Evolutionary conservation across 345 rosid genomes (phyloP).

Genomic region (Pugionium dolabratum): DNA sequence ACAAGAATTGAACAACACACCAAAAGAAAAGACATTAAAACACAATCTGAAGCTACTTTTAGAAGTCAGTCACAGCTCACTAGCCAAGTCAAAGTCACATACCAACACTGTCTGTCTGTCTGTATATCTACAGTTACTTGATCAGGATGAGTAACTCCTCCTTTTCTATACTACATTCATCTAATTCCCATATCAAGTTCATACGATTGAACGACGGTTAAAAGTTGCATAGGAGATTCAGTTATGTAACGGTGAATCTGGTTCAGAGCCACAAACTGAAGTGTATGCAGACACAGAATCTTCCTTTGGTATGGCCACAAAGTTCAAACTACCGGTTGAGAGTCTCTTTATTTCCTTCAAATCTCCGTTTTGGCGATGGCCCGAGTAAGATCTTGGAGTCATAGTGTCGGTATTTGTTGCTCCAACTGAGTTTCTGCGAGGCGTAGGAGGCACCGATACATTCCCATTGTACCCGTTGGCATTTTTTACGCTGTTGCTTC

Average conservation of each 20-base stretch:
- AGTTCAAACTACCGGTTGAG: conserved; percentile 57
- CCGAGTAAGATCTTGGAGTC: conserved; percentile 76
- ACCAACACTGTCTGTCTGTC: conserved; percentile 17
- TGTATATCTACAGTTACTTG: conserved; percentile 23
- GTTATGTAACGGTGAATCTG: conserved; percentile 60
- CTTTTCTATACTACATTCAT: conserved; percentile 10
- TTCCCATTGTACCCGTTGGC: conserved; percentile 60
- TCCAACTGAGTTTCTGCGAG: conserved; percentile 73
- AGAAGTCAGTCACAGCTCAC: too few species aligned
- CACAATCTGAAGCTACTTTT: too few species aligned
- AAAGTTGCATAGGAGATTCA: conserved; percentile 12
- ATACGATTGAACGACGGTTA: not conserved
- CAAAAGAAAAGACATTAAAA: too few species aligned
- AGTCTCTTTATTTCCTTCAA: conserved; percentile 52
- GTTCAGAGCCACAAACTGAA: conserved; percentile 73
- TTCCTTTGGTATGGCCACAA: conserved; percentile 75
- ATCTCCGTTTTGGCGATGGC: conserved; percentile 78
- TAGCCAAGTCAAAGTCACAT: conserved; percentile 33
- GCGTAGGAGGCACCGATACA: conserved; percentile 80
- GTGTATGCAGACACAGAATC: conserved; percentile 75
- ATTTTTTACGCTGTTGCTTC: conserved; percentile 72
- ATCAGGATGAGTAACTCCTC: conserved; percentile 10
- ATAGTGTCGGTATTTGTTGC: conserved; percentile 22
- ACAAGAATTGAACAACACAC: too few species aligned
- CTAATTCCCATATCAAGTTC: conserved; percentile 17